phyloP scores from a whole-genome alignment of 768 basidiomycete species.

The Imleria badia region DNA sequence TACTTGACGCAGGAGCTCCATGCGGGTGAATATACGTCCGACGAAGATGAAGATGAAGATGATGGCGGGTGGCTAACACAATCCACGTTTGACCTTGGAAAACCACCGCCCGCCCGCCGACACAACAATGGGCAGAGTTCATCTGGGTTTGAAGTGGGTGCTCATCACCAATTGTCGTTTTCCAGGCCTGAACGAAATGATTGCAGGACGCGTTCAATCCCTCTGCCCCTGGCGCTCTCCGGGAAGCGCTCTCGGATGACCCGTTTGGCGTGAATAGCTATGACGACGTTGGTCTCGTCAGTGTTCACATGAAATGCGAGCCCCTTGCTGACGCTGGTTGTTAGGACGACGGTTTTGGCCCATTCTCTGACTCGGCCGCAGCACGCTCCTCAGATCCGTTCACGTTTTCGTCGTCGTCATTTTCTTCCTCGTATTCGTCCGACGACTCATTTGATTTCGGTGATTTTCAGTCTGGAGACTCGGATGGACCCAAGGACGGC shows the following conservation, averaged over 20 bases:
- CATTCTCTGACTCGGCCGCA: slow-evolving; percentile 69
- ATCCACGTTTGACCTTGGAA: slow-evolving; percentile 63
- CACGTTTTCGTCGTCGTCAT: slow-evolving; percentile 41
- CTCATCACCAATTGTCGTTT: background rate
- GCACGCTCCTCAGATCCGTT: slow-evolving; percentile 53
- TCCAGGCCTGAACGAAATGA: background rate
- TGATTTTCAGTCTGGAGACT: slow-evolving; percentile 62
- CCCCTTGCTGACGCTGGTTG: background rate
- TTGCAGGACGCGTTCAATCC: slow-evolving; percentile 55
- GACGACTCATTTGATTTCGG: slow-evolving; percentile 78
- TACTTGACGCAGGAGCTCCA: slow-evolving; percentile 78
- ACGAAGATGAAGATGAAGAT: slow-evolving; percentile 61
- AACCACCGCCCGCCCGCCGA: slow-evolving; percentile 48
- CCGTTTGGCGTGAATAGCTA: slow-evolving; percentile 45
- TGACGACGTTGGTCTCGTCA: slow-evolving; percentile 50
- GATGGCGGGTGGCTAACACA: slow-evolving; percentile 82
- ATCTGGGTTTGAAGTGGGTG: slow-evolving; percentile 57
- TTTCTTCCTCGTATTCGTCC: slow-evolving; percentile 57
- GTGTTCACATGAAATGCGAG: background rate
- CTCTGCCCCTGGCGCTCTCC: slow-evolving; percentile 28
- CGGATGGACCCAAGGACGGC: slow-evolving; percentile 33
- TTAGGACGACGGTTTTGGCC: slow-evolving; percentile 70
- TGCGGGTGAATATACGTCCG: slow-evolving; percentile 52
- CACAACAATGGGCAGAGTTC: slow-evolving; percentile 48
- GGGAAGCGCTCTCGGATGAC: slow-evolving; percentile 43